Base-by-base conservation (phyloP, 1,284 basidiomycete genomes). In the Puccinia horiana region DNA sequence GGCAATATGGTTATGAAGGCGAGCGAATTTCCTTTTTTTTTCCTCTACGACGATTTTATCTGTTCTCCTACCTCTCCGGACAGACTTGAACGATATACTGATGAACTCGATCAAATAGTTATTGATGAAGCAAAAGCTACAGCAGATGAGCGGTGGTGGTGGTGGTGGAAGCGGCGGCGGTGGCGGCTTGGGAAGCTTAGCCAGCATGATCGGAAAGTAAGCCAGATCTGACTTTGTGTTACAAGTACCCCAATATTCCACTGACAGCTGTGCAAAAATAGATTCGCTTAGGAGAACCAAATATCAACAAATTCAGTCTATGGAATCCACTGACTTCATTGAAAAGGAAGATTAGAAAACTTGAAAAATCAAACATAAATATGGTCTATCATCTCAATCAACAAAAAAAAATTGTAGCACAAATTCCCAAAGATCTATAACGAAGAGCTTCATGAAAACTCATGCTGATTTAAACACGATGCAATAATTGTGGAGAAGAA, bases 1-100 rank as follows among this genome's bases (percentile, higher is more conserved):
- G 78, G 78, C 14, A 61, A 37, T 40, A 81, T 81, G 78, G 70
- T 81, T 23, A 81, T 81, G 78, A 81, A 81, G 67, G 78, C 61
- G 35, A 40, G 77, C 40, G 20, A 40, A 63, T 42, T 61, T 37
- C 65, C n/a, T n/a, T 3, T 37, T 26, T 23, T 32, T 61, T 56
- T n/a, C n/a, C n/a, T n/a, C n/a, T n/a, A n/a, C n/a, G n/a, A n/a
- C n/a, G n/a, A n/a, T n/a, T n/a, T n/a, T n/a, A n/a, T n/a, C n/a
- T n/a, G n/a, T n/a, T n/a, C n/a, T n/a, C n/a, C n/a, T n/a, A n/a
- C n/a, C n/a, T n/a, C n/a, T n/a, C n/a, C n/a, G n/a, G 8, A 40
- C 56, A 29, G n/a, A 14, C 23, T 58, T 58, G 26, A 58, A 58
- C 5, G n/a, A 26, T 52, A 12, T 20, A 52, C 18, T 52, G 16